These are phyloP conservation scores for Saturnispora mendoncae DNA, from an alignment of 805 yeast species.

Conservation along the genomic window DNA sequence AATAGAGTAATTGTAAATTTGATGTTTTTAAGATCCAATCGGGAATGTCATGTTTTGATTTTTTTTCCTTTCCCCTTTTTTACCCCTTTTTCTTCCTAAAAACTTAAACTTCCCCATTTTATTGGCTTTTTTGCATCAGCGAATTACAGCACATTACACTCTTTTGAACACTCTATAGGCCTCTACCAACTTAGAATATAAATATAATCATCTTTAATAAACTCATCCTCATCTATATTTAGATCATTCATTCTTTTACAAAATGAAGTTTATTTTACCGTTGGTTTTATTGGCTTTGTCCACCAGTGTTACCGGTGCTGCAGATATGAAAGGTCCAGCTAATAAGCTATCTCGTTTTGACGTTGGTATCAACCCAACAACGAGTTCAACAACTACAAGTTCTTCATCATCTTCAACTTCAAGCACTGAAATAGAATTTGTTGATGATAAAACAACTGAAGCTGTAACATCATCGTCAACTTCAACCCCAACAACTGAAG, in stretches of 20 bases:
- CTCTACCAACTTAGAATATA: not conserved
- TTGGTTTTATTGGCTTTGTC: not conserved
- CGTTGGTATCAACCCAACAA: not conserved
- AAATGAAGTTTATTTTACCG: not conserved
- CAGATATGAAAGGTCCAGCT: no score
- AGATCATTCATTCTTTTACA: not conserved
- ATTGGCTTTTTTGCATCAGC: not conserved
- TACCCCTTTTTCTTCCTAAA: constrained; percentile 7
- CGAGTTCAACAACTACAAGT: constrained; percentile 4
- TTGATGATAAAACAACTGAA: no score
- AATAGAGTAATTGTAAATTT: no score
- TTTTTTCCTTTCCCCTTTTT: constrained; percentile 8
- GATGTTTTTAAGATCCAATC: not conserved
- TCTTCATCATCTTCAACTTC: constrained; percentile 1
- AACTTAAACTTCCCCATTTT: no score
- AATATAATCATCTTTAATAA: not conserved
- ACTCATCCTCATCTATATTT: not conserved
- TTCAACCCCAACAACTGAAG: constrained; percentile 6
- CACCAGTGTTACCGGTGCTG: not conserved
- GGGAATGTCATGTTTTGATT: not conserved
- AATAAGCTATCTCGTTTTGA: no score
- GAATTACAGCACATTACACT: not conserved
- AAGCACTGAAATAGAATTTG: no score
- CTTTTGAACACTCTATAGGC: not conserved
- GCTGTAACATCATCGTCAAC: not conserved